These are phyloP conservation scores for Mycosarcoma maydis DNA, from an alignment of 1,284 basidiomycete species.

Conservation along the genomic window DNA sequence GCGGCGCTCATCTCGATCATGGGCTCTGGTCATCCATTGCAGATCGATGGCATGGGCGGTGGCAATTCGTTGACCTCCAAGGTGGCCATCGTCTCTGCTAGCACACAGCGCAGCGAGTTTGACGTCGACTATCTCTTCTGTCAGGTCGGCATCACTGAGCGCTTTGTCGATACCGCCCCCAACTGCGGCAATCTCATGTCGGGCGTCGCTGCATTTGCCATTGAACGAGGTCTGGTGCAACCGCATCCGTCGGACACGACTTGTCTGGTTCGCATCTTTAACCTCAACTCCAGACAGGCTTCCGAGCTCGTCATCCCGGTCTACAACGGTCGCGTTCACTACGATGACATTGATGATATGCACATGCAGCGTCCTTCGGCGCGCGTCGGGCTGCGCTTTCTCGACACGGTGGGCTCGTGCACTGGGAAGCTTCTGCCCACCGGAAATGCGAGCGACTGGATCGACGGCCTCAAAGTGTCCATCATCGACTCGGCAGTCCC, in stretches of 20 bases:
- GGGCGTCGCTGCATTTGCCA: background rate
- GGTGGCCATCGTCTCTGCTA: background rate
- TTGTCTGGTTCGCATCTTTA: background rate
- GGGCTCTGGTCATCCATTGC: constrained; percentile 3
- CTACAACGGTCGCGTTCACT: constrained; percentile 1
- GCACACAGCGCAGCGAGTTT: background rate
- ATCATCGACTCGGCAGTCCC: constrained; percentile 1
- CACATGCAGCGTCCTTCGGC: background rate
- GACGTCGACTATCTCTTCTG: constrained; percentile 9
- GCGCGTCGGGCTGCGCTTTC: background rate
- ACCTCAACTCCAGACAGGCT: background rate
- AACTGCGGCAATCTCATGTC: constrained; percentile 1
- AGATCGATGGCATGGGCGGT: constrained; percentile 2
- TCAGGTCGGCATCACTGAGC: constrained; percentile 4
- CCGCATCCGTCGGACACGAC: background rate
- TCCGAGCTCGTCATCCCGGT: background rate
- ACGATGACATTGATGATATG: background rate
- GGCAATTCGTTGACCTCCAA: constrained; percentile 5
- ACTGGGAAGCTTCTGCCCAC: constrained; percentile 2
- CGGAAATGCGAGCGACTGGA: background rate
- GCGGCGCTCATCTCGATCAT: constrained; percentile 1
- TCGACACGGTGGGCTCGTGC: background rate
- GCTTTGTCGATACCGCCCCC: constrained; percentile 1
- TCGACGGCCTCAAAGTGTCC: background rate
- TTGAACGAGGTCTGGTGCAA: background rate